Conservation (phyloP, 1,284 basidiomycete species). For the Ceraceosorus guamensis region DNA sequence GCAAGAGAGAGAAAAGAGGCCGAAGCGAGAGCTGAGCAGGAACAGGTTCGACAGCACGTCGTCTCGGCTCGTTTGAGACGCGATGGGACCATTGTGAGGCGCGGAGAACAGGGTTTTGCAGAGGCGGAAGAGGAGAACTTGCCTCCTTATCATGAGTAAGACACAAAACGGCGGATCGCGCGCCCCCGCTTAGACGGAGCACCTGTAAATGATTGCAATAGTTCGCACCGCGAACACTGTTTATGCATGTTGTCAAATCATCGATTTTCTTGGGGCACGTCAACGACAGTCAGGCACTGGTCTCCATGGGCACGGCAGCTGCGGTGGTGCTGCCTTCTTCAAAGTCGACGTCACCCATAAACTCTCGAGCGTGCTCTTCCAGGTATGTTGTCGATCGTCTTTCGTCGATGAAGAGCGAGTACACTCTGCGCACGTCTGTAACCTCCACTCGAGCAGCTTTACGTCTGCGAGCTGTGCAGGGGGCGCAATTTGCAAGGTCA, state of each 20-base stretch:
- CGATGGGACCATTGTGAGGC: slow-evolving; percentile 1
- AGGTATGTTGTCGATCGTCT: slow-evolving; percentile 89
- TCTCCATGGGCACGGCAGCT: slow-evolving; percentile 4
- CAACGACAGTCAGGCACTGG: no score
- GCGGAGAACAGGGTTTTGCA: not conserved
- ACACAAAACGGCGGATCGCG: no score
- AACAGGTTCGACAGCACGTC: not conserved
- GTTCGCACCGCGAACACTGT: no score
- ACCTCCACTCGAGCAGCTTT: slow-evolving; percentile 68
- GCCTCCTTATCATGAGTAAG: not conserved
- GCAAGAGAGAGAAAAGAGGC: slow-evolving; percentile 1
- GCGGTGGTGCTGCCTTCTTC: not conserved
- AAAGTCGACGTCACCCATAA: slow-evolving; percentile 50
- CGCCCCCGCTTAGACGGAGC: no score
- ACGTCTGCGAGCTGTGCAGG: slow-evolving; percentile 62
- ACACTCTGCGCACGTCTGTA: slow-evolving; percentile 73
- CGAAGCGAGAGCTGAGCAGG: not conserved
- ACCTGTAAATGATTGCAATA: no score
- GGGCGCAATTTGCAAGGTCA: not conserved
- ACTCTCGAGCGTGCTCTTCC: slow-evolving; percentile 67
- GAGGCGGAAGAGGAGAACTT: not conserved
- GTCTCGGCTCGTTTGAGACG: not conserved
- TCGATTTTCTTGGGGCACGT: no score
- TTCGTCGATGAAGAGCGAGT: slow-evolving; percentile 77
- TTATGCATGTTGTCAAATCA: no score